Evolutionary conservation across 2,329 filamentous ascomycete species (phyloP).

Genomic region (Diaporthe ilicicola): DNA sequence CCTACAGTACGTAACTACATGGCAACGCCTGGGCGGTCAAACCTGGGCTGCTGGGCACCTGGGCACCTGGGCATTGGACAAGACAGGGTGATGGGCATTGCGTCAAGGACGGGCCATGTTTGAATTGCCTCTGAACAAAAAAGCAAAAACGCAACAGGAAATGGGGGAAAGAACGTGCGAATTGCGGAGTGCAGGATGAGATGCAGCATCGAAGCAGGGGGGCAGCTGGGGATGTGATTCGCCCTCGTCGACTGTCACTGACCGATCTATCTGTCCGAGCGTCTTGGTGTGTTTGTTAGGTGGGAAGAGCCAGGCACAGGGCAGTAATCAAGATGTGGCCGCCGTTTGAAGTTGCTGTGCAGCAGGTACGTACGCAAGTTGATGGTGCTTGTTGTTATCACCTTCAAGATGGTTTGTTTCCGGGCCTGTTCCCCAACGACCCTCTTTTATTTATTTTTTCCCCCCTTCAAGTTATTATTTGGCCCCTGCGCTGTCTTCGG

Average conservation of each 20-base stretch:
- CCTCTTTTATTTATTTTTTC: not conserved
- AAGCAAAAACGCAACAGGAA: slow-evolving; percentile 6
- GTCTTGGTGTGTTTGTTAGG: not conserved
- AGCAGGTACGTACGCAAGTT: not conserved
- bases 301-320: too few species aligned
- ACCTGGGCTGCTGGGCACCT: not conserved
- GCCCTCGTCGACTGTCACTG: not conserved
- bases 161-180: slow-evolving; percentile 21
- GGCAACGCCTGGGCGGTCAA: slow-evolving; percentile 3
- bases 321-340: not conserved
- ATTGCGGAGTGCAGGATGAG: slow-evolving; percentile 13
- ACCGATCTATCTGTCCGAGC: not conserved
- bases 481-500: not conserved
- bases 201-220: not conserved
- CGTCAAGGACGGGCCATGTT: not conserved
- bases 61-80: not conserved
- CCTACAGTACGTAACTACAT: not conserved
- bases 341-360: too few species aligned
- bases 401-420: not conserved
- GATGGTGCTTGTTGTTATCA: not conserved
- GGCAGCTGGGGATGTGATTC: slow-evolving; percentile 3
- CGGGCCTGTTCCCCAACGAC: not conserved
- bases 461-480: too few species aligned
- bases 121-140: slow-evolving; percentile 19
- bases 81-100: not conserved